These are phyloP conservation scores for Solanum phureja DNA, from an alignment of 257 asterid genomes.

Conservation along the genomic window DNA sequence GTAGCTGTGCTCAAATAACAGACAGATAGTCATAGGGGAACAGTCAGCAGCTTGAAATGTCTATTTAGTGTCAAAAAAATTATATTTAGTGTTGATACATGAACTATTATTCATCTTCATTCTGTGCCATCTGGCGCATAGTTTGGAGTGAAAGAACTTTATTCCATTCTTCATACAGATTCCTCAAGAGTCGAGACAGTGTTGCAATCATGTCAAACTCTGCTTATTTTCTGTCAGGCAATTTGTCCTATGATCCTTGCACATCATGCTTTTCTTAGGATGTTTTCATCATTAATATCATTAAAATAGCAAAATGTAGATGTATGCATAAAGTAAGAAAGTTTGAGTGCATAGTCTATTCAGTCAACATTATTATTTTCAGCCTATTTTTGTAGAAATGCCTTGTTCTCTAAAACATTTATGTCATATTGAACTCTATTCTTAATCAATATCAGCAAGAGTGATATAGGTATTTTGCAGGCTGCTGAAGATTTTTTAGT, in stretches of 20 bases:
- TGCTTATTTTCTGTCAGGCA: background rate
- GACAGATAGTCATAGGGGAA: background rate
- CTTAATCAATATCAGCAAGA: background rate
- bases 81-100: background rate
- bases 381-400: background rate
- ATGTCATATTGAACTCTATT: background rate
- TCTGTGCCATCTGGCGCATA: background rate
- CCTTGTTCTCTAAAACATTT: background rate
- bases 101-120: background rate
- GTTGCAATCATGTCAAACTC: background rate
- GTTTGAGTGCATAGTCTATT: background rate
- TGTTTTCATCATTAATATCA: background rate
- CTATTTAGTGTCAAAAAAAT: background rate
- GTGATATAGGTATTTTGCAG: background rate
- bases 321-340: background rate
- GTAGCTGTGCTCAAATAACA: background rate
- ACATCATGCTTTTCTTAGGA: background rate
- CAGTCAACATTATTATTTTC: background rate
- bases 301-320: background rate
- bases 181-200: background rate
- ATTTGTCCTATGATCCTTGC: background rate
- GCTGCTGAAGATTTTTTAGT: conserved; percentile 19
- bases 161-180: background rate
- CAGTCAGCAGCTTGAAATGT: background rate
- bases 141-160: background rate